phyloP scores from a whole-genome alignment of 768 basidiomycete genomes.

The Leccinellum luteum region DNA sequence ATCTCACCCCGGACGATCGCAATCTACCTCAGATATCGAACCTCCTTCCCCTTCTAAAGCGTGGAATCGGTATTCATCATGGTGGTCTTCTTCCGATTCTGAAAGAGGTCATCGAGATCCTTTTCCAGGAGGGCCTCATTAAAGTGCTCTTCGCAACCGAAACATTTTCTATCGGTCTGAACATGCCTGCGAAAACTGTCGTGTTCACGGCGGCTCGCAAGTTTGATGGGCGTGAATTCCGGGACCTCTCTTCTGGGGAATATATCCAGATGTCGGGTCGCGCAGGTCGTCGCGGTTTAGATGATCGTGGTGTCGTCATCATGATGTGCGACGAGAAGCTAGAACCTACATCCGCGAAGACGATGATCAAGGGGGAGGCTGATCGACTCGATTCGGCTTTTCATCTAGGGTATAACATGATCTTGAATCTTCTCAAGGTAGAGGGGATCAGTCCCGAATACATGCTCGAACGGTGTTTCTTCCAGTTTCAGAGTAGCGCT shows the following conservation, averaged over 20 bases:
- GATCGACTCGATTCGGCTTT: conserved; percentile 97
- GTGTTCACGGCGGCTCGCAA: conserved; percentile 96
- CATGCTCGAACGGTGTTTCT: conserved; percentile 97
- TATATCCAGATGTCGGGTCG: conserved; percentile 99
- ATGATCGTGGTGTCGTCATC: conserved; percentile 98
- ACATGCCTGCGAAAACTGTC: conserved; percentile 99
- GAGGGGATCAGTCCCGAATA: conserved; percentile 98
- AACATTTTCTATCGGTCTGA: conserved; percentile 96
- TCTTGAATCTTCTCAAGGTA: conserved; percentile 96
- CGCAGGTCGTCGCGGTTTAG: conserved; percentile 93
- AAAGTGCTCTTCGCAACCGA: conserved; percentile 99
- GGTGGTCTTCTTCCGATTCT: conserved; percentile 95
- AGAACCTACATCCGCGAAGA: conserved; percentile 87
- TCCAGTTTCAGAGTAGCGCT: conserved; percentile 95
- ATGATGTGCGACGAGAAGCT: conserved; percentile 99
- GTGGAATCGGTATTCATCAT: conserved; percentile 98
- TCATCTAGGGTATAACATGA: conserved; percentile 99
- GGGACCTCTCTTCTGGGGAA: conserved; percentile 91
- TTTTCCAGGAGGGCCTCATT: conserved; percentile 97
- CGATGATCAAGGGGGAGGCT: conserved; percentile 98
- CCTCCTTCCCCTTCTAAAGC: conserved; percentile 86
- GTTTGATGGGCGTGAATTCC: conserved; percentile 93
- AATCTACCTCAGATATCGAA: conserved; percentile 92
- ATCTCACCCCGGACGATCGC: conserved; percentile 81
- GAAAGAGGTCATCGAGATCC: conserved; percentile 98